A percentile compares a stretch with the other conserved stretches of the same genome.
Conservation (phyloP, 805 yeast species). For the Cyberlindnera subsufficiens region DNA sequence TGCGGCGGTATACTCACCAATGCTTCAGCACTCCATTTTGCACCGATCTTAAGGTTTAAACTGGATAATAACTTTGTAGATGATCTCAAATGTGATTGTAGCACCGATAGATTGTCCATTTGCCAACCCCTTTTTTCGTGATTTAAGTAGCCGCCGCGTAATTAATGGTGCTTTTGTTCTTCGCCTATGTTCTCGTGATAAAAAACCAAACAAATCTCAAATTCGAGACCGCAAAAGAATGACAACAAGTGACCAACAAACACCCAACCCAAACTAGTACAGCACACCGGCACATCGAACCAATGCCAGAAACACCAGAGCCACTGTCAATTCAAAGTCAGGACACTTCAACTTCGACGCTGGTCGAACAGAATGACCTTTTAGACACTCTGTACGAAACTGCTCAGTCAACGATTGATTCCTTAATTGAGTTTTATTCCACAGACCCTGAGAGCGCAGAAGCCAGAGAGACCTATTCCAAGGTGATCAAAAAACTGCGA, state of each 20-base stretch:
- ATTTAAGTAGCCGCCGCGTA: too few relatives aligned
- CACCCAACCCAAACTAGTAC: not conserved
- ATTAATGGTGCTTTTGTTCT: too few relatives aligned
- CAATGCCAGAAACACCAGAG: not conserved
- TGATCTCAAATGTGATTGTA: conserved; percentile 19
- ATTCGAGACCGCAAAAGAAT: not conserved
- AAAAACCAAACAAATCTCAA: too few relatives aligned
- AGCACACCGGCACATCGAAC: conserved; percentile 18
- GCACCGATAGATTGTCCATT: not conserved
- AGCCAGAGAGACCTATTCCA: not conserved
- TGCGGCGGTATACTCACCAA: conserved; percentile 24
- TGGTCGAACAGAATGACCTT: conserved; percentile 7
- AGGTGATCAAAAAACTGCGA: conserved; percentile 1
- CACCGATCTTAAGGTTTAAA: conserved; percentile 58
- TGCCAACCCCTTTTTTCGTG: too few relatives aligned
- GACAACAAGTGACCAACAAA: not conserved
- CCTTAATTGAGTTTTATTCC: conserved; percentile 12
- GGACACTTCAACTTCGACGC: not conserved
- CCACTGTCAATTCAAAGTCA: not conserved
- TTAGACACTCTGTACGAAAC: conserved; percentile 7
- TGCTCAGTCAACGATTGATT: conserved; percentile 8
- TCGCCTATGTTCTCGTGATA: too few relatives aligned
- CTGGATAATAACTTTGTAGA: conserved; percentile 43
- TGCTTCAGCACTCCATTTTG: conserved; percentile 87
- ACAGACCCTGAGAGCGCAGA: conserved; percentile 9